Evolutionary conservation across 106 monocot species (phyloP).

Genomic region (Dendrobium nobile): DNA sequence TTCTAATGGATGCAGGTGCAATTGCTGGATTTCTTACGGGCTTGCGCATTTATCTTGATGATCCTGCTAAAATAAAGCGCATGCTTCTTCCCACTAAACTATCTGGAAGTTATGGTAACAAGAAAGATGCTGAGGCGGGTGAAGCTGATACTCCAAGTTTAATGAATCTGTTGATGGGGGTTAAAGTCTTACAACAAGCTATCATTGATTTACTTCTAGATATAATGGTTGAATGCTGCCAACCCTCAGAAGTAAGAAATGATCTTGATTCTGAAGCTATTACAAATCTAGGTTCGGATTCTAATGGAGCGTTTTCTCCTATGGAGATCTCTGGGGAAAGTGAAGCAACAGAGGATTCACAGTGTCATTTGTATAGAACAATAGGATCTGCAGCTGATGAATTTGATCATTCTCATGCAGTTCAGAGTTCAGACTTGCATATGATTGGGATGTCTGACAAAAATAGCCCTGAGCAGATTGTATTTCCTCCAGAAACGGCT

Average conservation of each 20-base stretch:
- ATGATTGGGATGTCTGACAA: slow-evolving; percentile 27
- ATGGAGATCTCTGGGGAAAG: slow-evolving; percentile 34
- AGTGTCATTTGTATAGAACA: slow-evolving; percentile 34
- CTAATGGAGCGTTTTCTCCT: slow-evolving; percentile 32
- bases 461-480: slow-evolving; percentile 26
- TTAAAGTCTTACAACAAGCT: slow-evolving; percentile 83
- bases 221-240: slow-evolving; percentile 99
- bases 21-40: slow-evolving; percentile 88
- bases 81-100: slow-evolving; percentile 83
- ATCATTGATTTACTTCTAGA: slow-evolving; percentile 89
- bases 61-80: slow-evolving; percentile 88
- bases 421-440: slow-evolving; percentile 52
- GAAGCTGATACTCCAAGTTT: slow-evolving; percentile 67
- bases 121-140: slow-evolving; percentile 40
- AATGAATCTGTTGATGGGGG: slow-evolving; percentile 88
- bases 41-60: slow-evolving; percentile 74
- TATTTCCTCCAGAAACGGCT: slow-evolving; percentile 60
- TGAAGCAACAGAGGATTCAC: slow-evolving; percentile 32
- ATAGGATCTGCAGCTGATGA: slow-evolving; percentile 45
- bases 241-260: slow-evolving; percentile 54
- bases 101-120: slow-evolving; percentile 38
- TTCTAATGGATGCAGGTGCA: slow-evolving; percentile 79
- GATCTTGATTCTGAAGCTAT: slow-evolving; percentile 32
- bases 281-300: slow-evolving; percentile 34
- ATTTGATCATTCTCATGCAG: slow-evolving; percentile 34